Conservation (phyloP, 2,329 filamentous ascomycete species). For the Colletotrichum horii region DNA sequence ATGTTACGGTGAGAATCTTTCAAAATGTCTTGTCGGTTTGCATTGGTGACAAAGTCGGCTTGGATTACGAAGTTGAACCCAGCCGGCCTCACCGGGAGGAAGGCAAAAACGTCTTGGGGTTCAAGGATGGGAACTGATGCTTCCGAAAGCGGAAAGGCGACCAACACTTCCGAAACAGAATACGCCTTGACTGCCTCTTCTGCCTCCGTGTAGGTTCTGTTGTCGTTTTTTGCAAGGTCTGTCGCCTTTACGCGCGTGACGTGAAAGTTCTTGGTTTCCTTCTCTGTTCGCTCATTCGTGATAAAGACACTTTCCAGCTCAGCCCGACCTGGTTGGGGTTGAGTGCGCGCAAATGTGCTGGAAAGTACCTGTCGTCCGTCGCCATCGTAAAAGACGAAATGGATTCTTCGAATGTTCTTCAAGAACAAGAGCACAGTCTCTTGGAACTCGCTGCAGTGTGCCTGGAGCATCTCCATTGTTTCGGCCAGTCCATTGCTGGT, state of each 20-base stretch:
- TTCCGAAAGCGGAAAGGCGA: slow-evolving; percentile 50
- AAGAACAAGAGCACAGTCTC: background rate
- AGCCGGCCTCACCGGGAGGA: slow-evolving; percentile 10
- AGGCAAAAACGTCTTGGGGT: slow-evolving; percentile 41
- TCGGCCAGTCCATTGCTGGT: background rate
- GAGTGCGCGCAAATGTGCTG: too few species aligned
- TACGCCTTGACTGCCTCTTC: slow-evolving; percentile 27
- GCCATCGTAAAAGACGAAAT: background rate
- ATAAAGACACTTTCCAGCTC: background rate
- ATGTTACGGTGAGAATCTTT: background rate
- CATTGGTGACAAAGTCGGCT: slow-evolving; percentile 52
- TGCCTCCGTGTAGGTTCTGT: slow-evolving; percentile 24
- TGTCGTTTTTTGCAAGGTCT: background rate
- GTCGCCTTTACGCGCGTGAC: background rate
- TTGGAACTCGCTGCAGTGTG: background rate
- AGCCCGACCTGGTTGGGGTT: background rate
- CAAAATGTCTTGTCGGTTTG: slow-evolving; percentile 48
- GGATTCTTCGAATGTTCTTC: background rate
- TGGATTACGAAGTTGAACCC: slow-evolving; percentile 57
- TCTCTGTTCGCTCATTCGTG: accelerated
- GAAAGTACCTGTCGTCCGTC: background rate
- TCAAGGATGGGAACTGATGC: slow-evolving; percentile 37
- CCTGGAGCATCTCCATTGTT: background rate
- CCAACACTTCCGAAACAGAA: slow-evolving; percentile 31
- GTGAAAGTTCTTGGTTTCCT: background rate